These are phyloP conservation scores for Hygrophila difformis DNA, from an alignment of 257 asterid genomes.

Conservation along the genomic window DNA sequence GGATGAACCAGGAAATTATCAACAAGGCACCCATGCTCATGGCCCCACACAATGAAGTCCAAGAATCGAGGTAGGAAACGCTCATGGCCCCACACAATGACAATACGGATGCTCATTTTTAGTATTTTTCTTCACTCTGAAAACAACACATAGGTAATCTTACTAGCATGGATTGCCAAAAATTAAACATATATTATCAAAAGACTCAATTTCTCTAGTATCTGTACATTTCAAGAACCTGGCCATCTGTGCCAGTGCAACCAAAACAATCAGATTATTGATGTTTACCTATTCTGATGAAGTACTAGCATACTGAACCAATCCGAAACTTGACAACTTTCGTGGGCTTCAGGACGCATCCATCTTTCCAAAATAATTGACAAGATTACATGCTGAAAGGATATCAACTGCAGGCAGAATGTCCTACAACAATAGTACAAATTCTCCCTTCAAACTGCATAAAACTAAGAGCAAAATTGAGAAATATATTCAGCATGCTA, in stretches of 20 bases:
- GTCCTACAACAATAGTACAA: constrained; percentile 64
- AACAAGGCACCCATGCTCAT: constrained; percentile 95
- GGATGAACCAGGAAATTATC: constrained; percentile 99
- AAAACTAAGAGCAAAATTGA: no score
- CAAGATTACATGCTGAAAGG: constrained; percentile 97
- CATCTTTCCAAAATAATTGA: constrained; percentile 94
- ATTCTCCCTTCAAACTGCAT: no score
- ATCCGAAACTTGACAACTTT: constrained; percentile 73
- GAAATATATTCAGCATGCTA: no score
- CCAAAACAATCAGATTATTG: constrained; percentile 8
- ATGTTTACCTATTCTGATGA: constrained; percentile 83
- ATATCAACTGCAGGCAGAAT: constrained; percentile 97
- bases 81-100: no score
- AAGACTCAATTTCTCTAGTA: no score
- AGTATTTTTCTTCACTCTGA: constrained; percentile 92
- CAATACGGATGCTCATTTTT: constrained; percentile 97
- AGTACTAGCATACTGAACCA: constrained; percentile 95
- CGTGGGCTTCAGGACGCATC: constrained; percentile 96
- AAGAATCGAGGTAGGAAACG: constrained; percentile 92
- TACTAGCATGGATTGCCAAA: no score
- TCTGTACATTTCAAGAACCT: no score
- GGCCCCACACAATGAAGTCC: constrained; percentile 98
- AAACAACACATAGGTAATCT: no score
- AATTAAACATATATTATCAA: background rate
- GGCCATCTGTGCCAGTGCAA: constrained; percentile 3